Conservation (phyloP, 176 grass and related monocot genomes). For the Alloteropsis semialata region DNA sequence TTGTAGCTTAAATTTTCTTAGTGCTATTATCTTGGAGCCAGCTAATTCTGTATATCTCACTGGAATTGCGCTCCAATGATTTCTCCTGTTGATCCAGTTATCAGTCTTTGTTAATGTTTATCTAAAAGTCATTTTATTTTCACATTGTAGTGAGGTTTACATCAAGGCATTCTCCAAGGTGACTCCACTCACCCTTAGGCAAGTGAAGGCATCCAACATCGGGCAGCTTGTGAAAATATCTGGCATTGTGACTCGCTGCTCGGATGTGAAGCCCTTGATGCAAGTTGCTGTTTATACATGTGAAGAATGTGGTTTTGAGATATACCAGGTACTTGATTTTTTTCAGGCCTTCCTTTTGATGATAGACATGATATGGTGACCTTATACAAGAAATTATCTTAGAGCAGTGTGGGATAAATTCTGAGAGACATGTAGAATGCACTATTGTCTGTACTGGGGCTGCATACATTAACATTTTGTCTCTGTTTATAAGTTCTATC, state of each 20-base stretch:
- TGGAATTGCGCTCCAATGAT: neutral
- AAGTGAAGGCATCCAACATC: constrained; percentile 96
- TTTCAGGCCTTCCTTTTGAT: neutral
- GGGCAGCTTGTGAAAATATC: constrained; percentile 99
- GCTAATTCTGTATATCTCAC: neutral
- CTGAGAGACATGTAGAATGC: neutral
- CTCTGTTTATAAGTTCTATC: neutral
- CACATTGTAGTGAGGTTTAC: constrained; percentile 79
- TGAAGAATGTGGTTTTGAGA: constrained; percentile 98
- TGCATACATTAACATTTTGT: neutral
- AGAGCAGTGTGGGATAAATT: neutral
- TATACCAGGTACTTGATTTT: constrained; percentile 79
- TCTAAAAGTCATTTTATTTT: constrained; percentile 29
- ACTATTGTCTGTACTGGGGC: neutral
- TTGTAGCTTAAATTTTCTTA: neutral
- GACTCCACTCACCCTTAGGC: constrained; percentile 70
- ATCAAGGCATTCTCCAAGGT: constrained; percentile 86
- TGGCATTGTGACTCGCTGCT: constrained; percentile 96
- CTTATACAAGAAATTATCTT: neutral
- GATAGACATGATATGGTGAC: neutral
- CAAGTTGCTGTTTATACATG: constrained; percentile 99
- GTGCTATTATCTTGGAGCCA: neutral
- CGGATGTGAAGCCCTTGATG: constrained; percentile 95
- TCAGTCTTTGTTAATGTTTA: neutral
- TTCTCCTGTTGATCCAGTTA: neutral